Percentiles rank a stretch among this genome's conserved stretches.
These are phyloP conservation scores for Entrophospora sp. DNA, from an alignment of 192 early-diverging fungal genomes.

Conservation along the genomic window DNA sequence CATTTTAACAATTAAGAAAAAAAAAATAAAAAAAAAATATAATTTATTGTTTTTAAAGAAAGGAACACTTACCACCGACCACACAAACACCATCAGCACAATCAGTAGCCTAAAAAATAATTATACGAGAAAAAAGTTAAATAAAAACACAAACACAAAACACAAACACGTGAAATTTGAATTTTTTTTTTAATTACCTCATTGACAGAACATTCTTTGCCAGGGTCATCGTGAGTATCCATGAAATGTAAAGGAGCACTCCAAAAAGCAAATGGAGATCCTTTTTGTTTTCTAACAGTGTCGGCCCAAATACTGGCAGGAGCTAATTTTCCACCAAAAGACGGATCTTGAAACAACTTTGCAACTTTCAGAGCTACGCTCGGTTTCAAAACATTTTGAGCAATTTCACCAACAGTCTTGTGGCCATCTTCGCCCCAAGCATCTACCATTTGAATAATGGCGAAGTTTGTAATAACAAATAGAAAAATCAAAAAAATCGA, in stretches of 20 bases:
- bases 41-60: not conserved
- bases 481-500: too few species aligned
- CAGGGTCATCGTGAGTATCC: constrained; percentile 7
- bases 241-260: not conserved
- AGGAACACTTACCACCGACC: not conserved
- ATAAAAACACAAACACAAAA: too few species aligned
- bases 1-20: too few species aligned
- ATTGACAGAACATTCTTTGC: not conserved
- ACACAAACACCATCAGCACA: not conserved
- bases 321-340: not conserved
- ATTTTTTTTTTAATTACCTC: not conserved
- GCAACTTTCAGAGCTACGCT: not conserved
- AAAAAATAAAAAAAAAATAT: not conserved
- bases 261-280: not conserved
- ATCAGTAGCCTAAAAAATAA: too few species aligned
- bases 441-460: too few species aligned
- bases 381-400: not conserved
- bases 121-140: too few species aligned
- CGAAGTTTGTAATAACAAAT: too few species aligned
- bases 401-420: not conserved
- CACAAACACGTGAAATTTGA: too few species aligned
- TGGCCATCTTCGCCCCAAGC: not conserved
- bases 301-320: not conserved
- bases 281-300: not conserved
- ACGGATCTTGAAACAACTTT: not conserved